Conservation (phyloP, 176 grass and related monocot species). For the Oryza meyeriana region DNA sequence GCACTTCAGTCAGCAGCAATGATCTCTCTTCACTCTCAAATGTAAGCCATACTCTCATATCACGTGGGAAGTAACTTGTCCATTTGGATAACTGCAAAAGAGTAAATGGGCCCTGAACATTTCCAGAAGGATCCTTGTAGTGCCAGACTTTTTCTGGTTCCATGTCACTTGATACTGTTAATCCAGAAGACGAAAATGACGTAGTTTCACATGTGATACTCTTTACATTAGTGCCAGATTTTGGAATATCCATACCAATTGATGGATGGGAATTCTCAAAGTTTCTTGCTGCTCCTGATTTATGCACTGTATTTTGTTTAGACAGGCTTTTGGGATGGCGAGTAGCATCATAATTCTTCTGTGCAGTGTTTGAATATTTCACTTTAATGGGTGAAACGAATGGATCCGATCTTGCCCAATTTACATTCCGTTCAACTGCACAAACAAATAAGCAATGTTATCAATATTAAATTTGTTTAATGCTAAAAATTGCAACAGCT, state of each 20-base stretch:
- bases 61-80: constrained; percentile 75
- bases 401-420: constrained; percentile 36
- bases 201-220: constrained; percentile 33
- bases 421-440: constrained; percentile 41
- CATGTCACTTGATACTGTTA: constrained; percentile 30
- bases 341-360: constrained; percentile 25
- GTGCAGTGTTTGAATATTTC: constrained; percentile 20
- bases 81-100: constrained; percentile 82
- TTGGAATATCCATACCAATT: constrained; percentile 29
- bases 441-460: constrained; percentile 11
- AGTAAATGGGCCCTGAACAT: constrained; percentile 89
- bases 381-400: constrained; percentile 39
- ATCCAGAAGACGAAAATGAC: constrained; percentile 27
- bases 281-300: constrained; percentile 22
- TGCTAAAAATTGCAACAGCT: background rate
- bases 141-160: constrained; percentile 97
- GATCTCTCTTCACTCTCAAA: constrained; percentile 93
- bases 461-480: constrained; percentile 12
- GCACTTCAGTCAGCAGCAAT: constrained; percentile 66
- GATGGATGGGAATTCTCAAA: constrained; percentile 23
- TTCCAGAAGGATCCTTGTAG: constrained; percentile 91
- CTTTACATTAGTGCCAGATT: constrained; percentile 18
- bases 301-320: constrained; percentile 25
- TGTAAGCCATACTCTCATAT: constrained; percentile 81
- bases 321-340: constrained; percentile 6